Percentiles rank a stretch among this genome's conserved stretches.
phyloP scores from a whole-genome alignment of 805 yeast species.

The Trichomonascus vanleenenianus region DNA sequence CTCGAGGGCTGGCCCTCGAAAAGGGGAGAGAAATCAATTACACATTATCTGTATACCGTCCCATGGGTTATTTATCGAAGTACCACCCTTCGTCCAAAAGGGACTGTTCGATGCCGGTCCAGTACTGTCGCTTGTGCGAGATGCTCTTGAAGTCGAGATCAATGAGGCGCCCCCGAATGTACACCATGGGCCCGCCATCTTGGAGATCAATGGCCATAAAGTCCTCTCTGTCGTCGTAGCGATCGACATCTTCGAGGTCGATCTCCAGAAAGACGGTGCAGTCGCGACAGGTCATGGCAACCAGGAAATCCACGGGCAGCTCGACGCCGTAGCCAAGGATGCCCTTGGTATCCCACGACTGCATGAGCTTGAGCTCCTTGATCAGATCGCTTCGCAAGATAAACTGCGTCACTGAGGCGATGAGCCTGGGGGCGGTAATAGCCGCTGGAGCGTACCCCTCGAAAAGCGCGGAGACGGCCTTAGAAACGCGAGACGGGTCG shows the following conservation, averaged over 20 bases:
- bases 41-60: too few species aligned
- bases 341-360: conserved; percentile 23
- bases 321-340: conserved; percentile 22
- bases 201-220: neutral
- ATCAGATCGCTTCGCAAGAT: conserved; percentile 11
- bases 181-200: neutral
- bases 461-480: conserved; percentile 19
- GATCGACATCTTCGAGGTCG: conserved; percentile 18
- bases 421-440: neutral
- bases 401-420: neutral
- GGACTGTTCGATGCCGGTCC: conserved; percentile 38
- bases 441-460: neutral
- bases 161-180: conserved; percentile 36
- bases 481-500: conserved; percentile 27
- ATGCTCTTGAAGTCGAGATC: conserved; percentile 45
- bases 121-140: conserved; percentile 37
- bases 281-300: conserved; percentile 51
- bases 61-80: too few species aligned
- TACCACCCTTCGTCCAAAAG: conserved; percentile 4
- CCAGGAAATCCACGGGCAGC: conserved; percentile 34
- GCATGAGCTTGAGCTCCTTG: conserved; percentile 25
- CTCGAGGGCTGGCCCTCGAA: too few species aligned
- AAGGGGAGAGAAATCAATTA: too few species aligned
- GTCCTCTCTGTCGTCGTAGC: neutral
- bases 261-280: conserved; percentile 45